Evolutionary conservation across 2,329 filamentous ascomycete species (phyloP).

Genomic region (Cladosporium halotolerans): DNA sequence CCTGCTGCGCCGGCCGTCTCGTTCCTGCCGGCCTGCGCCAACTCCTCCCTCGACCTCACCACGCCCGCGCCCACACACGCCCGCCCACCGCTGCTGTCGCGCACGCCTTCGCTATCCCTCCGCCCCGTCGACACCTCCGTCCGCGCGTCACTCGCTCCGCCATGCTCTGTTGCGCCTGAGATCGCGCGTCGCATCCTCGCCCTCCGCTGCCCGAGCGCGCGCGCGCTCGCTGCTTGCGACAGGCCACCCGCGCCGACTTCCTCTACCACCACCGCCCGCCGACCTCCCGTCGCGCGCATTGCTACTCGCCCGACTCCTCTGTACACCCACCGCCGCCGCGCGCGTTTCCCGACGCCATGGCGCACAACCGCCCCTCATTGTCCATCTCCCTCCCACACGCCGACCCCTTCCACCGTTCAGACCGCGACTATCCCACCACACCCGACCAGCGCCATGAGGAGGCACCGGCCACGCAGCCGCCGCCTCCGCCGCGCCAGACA

Average conservation of each 20-base stretch:
- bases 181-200: constrained; percentile 7
- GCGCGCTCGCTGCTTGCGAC: constrained; percentile 9
- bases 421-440: constrained; percentile 41
- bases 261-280: not conserved
- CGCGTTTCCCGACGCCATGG: constrained; percentile 15
- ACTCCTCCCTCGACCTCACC: not conserved
- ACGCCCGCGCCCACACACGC: not conserved
- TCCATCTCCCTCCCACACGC: constrained; percentile 47
- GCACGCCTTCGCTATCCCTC: not conserved
- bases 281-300: too few species aligned
- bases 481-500: constrained; percentile 41
- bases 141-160: not conserved
- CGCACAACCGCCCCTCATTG: constrained; percentile 39
- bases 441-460: constrained; percentile 28
- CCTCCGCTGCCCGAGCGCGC: not conserved
- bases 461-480: constrained; percentile 29
- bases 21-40: not conserved
- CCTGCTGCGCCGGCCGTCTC: not conserved
- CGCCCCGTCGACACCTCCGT: not conserved
- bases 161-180: constrained; percentile 3
- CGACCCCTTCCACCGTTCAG: constrained; percentile 39
- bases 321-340: not conserved
- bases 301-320: not conserved
- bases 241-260: not conserved
- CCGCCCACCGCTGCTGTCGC: not conserved